Evolutionary conservation across 2,329 filamentous ascomycete genomes (phyloP).

Genomic region (Neocatenulostroma microsporum): DNA sequence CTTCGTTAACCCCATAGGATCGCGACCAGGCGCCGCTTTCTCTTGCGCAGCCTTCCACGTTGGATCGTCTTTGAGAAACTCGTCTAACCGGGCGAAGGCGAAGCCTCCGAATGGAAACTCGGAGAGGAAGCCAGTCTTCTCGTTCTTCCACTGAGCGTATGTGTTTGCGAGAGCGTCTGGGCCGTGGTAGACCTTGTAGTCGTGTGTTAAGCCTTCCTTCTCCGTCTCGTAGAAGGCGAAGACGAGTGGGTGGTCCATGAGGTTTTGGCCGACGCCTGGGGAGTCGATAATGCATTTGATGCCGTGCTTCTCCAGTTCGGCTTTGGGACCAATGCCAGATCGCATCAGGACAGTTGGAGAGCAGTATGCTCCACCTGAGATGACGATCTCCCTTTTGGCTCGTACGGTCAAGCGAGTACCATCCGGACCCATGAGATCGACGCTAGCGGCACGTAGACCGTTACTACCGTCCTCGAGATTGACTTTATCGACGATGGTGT

Average conservation of each 20-base stretch:
- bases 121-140: slow-evolving; percentile 52
- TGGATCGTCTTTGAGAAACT: slow-evolving; percentile 48
- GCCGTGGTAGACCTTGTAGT: slow-evolving; percentile 50
- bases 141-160: slow-evolving; percentile 50
- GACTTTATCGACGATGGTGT: slow-evolving; percentile 51
- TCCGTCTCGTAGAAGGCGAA: slow-evolving; percentile 56
- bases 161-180: slow-evolving; percentile 43
- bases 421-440: slow-evolving; percentile 22
- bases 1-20: slow-evolving; percentile 54
- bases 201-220: slow-evolving; percentile 46
- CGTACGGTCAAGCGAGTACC: slow-evolving; percentile 34
- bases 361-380: slow-evolving; percentile 50
- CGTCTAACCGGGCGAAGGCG: slow-evolving; percentile 54
- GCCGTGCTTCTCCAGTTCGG: slow-evolving; percentile 46
- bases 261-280: slow-evolving; percentile 56
- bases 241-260: slow-evolving; percentile 47
- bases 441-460: slow-evolving; percentile 41
- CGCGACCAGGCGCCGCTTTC: slow-evolving; percentile 45
- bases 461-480: slow-evolving; percentile 50
- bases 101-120: slow-evolving; percentile 58
- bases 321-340: slow-evolving; percentile 52
- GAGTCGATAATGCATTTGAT: slow-evolving; percentile 51
- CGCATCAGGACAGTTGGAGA: slow-evolving; percentile 58
- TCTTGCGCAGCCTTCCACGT: slow-evolving; percentile 47
- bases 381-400: slow-evolving; percentile 39